Percentiles rank a stretch among this genome's conserved stretches.
Conservation (phyloP, 2,329 filamentous ascomycete species). For the Botrytis fragariae region DNA sequence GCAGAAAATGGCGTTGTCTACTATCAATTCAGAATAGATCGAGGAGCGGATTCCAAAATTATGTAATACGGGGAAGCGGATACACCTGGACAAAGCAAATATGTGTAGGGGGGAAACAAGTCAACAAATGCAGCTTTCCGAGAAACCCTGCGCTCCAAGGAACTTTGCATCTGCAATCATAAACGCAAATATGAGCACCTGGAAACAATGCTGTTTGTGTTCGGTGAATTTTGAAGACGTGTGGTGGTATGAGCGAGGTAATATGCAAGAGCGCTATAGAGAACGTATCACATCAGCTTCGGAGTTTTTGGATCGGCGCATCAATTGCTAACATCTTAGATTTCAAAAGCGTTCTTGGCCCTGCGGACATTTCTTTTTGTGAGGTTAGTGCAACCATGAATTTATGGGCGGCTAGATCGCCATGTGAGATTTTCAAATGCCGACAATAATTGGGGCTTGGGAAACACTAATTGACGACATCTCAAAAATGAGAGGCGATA, state of each 20-base stretch:
- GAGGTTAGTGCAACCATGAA: not conserved
- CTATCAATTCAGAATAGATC: not conserved
- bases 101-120: not conserved
- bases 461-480: not conserved
- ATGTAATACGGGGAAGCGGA: not conserved
- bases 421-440: not conserved
- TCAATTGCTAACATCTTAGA: not conserved
- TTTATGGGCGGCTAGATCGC: not conserved
- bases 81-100: not conserved
- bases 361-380: not conserved
- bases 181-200: not conserved
- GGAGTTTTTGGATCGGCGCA: fast-evolving
- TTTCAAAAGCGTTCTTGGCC: not conserved
- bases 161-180: not conserved
- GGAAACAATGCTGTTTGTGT: not conserved
- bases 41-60: not conserved
- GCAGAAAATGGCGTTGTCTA: not conserved
- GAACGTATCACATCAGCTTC: fast-evolving
- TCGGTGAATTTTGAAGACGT: not conserved
- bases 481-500: not conserved
- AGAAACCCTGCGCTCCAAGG: not conserved
- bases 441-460: not conserved
- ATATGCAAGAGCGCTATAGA: not conserved
- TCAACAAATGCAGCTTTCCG: not conserved
- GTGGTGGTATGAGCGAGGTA: not conserved